Base-by-base conservation (phyloP, 2,329 filamentous ascomycete genomes). In the Diaporthe amygdali region DNA sequence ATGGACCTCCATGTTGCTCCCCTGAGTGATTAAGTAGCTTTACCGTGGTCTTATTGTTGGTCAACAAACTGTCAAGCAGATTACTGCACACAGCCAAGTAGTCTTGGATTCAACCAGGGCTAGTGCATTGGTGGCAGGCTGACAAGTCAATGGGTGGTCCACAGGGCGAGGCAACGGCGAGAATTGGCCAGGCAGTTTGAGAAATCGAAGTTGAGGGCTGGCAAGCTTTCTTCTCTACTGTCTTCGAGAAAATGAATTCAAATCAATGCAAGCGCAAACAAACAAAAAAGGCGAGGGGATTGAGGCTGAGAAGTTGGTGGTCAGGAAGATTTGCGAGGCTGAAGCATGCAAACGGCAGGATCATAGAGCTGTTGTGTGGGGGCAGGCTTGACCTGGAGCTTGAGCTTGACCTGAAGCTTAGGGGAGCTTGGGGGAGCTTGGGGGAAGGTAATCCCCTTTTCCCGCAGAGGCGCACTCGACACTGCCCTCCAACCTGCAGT, bases 1-100 rank as follows among this genome's bases (percentile, higher is more conserved):
- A 44, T 83, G 83, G 14, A 86, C 81, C 72, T 89, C 86, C 83
- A 89, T 88, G 8, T 39, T 52, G 55, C 12, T 22, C 32, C 34
- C 1, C 30, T 37, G 7, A 15, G 15, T 25, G 2, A 12, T 39
- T 3, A 39, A 14, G 37, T 15, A 51, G 25, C 25, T 22, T 25
- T 1, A 17, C 6, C 3, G 14, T 34, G 12, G 44, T 25, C 17
- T 12, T 34, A 41, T 4, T 17, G 10, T 9, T 15, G 10, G 39
- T 5, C 1, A 30, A 0, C 7, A 14, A 20, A n/a, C 2, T 5
- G 27, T 7, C 6, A 22, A 6, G 30, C 5, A 54, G 22, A 5
- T 20, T 34, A 34, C 14, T 8, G n/a, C 30, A 20, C 20, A 3
- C 30, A 22, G 14, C 14, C 32, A 8, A 9, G 34, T 17, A 6